Evolutionary conservation across 768 basidiomycete genomes (phyloP), one percentile per base, ranked within the genome.

Genomic region (Collybia nuda): DNA sequence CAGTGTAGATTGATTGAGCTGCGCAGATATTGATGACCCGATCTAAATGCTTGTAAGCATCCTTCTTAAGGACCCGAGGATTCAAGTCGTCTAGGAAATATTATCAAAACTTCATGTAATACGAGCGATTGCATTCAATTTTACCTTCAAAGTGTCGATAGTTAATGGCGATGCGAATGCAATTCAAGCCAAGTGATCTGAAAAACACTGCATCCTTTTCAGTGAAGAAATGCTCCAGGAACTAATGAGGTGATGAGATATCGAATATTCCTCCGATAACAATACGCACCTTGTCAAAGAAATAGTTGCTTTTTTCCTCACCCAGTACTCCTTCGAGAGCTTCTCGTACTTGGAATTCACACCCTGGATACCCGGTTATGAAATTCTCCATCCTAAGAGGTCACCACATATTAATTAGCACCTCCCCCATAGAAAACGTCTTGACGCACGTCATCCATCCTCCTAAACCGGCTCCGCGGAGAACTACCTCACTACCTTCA

Each of bases 361-460:
- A 89, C 3, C 88, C 90, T 50, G 90, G 88, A 64, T 84, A 92
- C 9, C 86, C 86, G 77, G 63, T 14, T 39, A 88, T 86, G 60
- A 88, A 88, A 67, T 88, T 88, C 68, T 88, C 86, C 85, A 86
- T 85, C 65, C 84, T 86, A 50, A 19, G 44, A 22, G n/a, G 21
- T 21, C 23, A 5, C 12, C 32, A 32, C 32, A 11, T 51, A 41
- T 49, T 50, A 15, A 51, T 29, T 22, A 40, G 15, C 49, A 40
- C 29, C 47, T 41, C n/a, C 26, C 36, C 47, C 40, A 55, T 17
- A 14, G 48, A 11, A 17, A n/a, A 29, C 39, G 23, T 35, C 23
- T 23, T 44, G 8, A 78, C 88, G 65, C 60, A 90, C 88, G 85
- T 89, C 85, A 91, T 86, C 88, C 88, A 90, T 62, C 88, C 88